Conservation (phyloP, 139 green algal genomes). For the Coccomyxa sp. region DNA sequence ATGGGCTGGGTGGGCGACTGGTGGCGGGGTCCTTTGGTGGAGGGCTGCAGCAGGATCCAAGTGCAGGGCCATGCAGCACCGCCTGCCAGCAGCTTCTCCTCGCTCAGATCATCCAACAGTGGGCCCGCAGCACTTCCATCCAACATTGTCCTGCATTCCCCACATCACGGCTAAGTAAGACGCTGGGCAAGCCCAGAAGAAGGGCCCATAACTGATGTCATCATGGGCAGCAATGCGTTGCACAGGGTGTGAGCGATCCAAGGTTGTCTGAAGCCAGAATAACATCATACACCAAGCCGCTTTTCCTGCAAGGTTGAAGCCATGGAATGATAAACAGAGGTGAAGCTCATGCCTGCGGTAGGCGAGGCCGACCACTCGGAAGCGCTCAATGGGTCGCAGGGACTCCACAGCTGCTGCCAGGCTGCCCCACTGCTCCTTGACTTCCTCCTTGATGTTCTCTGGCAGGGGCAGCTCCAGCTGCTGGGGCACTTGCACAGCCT, state of each 20-base stretch:
- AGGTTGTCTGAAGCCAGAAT: too few relatives aligned
- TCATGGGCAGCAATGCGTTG: neutral
- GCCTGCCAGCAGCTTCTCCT: neutral
- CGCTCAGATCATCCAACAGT: neutral
- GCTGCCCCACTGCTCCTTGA: slow-evolving; percentile 23
- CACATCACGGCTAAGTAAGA: too few relatives aligned
- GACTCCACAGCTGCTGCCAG: slow-evolving; percentile 20
- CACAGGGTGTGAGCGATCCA: too few relatives aligned
- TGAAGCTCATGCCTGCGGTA: slow-evolving; percentile 27
- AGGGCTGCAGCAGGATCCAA: slow-evolving; percentile 69
- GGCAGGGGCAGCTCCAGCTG: neutral
- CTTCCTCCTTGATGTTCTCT: slow-evolving; percentile 1
- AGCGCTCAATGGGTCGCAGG: slow-evolving; percentile 42
- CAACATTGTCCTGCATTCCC: slow-evolving; percentile 9
- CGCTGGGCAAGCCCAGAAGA: too few relatives aligned
- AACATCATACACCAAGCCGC: too few relatives aligned
- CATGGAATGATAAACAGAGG: too few relatives aligned
- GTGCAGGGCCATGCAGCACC: slow-evolving; percentile 44
- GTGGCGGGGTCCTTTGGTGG: slow-evolving; percentile 16
- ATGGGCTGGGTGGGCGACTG: slow-evolving; percentile 20
- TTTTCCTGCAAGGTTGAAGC: too few relatives aligned
- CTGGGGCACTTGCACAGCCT: neutral
- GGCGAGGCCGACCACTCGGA: slow-evolving; percentile 30
- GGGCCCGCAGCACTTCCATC: neutral
- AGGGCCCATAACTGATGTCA: too few relatives aligned